phyloP scores from a whole-genome alignment of 2,329 filamentous ascomycete genomes.

The Lachnellula willkommii region DNA sequence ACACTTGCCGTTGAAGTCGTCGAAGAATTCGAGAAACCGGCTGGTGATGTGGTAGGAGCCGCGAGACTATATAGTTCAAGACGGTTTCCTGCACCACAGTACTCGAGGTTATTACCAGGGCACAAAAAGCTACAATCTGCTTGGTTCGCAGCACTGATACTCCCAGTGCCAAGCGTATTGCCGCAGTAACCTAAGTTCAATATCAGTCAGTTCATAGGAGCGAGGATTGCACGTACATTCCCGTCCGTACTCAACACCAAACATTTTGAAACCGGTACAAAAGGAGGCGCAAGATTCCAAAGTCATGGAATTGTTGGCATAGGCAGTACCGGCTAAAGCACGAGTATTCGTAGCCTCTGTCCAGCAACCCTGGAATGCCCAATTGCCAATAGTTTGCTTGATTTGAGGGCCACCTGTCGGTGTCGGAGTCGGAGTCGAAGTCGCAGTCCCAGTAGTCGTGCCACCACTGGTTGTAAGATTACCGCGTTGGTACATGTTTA shows the following conservation, averaged over 20 bases:
- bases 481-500: slow-evolving; percentile 24
- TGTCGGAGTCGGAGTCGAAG: slow-evolving; percentile 13
- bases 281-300: slow-evolving; percentile 30
- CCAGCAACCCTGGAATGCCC: slow-evolving; percentile 30
- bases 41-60: neutral
- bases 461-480: neutral
- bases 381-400: slow-evolving; percentile 21
- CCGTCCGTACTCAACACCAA: slow-evolving; percentile 36
- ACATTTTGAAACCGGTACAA: slow-evolving; percentile 30
- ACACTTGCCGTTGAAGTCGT: neutral
- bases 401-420: slow-evolving; percentile 15
- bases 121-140: slow-evolving; percentile 21
- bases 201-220: neutral
- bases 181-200: slow-evolving; percentile 27
- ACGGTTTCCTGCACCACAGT: slow-evolving; percentile 28
- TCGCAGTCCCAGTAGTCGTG: neutral
- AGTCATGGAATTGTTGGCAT: slow-evolving; percentile 28
- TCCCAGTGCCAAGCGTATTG: slow-evolving; percentile 20
- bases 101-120: slow-evolving; percentile 25
- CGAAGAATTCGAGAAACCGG: slow-evolving; percentile 1
- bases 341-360: slow-evolving; percentile 27
- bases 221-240: slow-evolving; percentile 28
- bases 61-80: slow-evolving; percentile 10
- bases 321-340: slow-evolving; percentile 21
- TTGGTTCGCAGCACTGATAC: slow-evolving; percentile 20